Evolutionary conservation across 306 rosid species (phyloP).

Genomic region (Cucumis melo): DNA sequence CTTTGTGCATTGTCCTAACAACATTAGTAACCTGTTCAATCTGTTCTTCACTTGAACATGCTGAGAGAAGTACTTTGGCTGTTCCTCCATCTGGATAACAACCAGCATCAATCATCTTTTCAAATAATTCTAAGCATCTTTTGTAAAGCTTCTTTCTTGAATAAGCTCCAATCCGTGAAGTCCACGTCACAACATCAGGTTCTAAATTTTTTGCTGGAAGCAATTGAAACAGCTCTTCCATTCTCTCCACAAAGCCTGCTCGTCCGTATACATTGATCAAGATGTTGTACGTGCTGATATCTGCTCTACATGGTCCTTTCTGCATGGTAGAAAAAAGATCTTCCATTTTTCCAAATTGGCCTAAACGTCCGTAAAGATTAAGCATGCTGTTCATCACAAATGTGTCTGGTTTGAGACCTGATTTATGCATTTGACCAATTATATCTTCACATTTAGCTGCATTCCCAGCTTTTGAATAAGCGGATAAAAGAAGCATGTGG

Average conservation of each 20-base stretch:
- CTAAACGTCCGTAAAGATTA: conserved; percentile 67
- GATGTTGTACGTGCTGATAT: conserved; percentile 75
- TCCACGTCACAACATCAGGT: conserved; percentile 96
- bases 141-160: conserved; percentile 66
- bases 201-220: conserved; percentile 40
- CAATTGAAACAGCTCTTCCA: conserved; percentile 53
- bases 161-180: conserved; percentile 80
- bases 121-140: conserved; percentile 73
- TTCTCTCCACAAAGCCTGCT: conserved; percentile 60
- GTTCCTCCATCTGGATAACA: conserved; percentile 94
- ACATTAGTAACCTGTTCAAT: conserved; percentile 60
- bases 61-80: conserved; percentile 67
- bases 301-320: conserved; percentile 40
- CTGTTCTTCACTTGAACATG: conserved; percentile 70
- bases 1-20: conserved; percentile 72
- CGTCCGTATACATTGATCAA: conserved; percentile 69
- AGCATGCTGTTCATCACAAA: conserved; percentile 74
- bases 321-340: conserved; percentile 54
- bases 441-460: conserved; percentile 65
- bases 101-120: conserved; percentile 83
- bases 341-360: conserved; percentile 71
- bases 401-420: conserved; percentile 66
- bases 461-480: conserved; percentile 57
- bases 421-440: conserved; percentile 54
- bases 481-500: conserved; percentile 80